Base-by-base conservation (phyloP, 768 basidiomycete species). In the Termitomyces sp. region DNA sequence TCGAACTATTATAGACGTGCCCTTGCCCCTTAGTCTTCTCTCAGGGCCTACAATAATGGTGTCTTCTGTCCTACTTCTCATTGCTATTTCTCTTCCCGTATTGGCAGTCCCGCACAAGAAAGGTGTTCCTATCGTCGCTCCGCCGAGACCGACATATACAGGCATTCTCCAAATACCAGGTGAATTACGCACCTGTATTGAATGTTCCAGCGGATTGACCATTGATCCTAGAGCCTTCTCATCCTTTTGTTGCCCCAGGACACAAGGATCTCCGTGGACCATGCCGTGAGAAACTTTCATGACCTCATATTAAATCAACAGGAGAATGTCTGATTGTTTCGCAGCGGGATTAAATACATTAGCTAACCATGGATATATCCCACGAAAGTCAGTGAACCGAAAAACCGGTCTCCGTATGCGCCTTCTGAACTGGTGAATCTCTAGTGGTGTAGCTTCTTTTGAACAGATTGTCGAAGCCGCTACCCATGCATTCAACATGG, bases 351-450 rank as follows among this genome's bases (percentile, higher is more conserved):
- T 63, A 35, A 65, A 65, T 39, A 65, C 64, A 7, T 42, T 65
- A 44, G 64, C 64, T 12, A 65, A 65, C 49, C 64, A 65, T 58
- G 64, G 64, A 15, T 65, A 62, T 51, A 33, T 65, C 38, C 61
- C 64, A 16, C 61, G 61, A 48, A 65, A 65, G 64, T 65, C 38
- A 57, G 61, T 54, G 28, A 32, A 55, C 5, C 9, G 13, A 8
- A 22, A n/a, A 35, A 6, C 4, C n/a, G 9, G 2, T 16, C 12
- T 12, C 3, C 28, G 9, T 32, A n/a, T 22, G n/a, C n/a, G 15
- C 7, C 24, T 46, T 12, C 38, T 57, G 20, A 57, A 22, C 12
- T 15, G 8, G 33, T 61, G 39, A 28, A 15, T 22, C 7, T 38
- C 24, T 32, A 65, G 64, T 49, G 64, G 64, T 20, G 48, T 65